Evolutionary conservation across 257 asterid species (phyloP).

Genomic region (Solanum etuberosum): DNA sequence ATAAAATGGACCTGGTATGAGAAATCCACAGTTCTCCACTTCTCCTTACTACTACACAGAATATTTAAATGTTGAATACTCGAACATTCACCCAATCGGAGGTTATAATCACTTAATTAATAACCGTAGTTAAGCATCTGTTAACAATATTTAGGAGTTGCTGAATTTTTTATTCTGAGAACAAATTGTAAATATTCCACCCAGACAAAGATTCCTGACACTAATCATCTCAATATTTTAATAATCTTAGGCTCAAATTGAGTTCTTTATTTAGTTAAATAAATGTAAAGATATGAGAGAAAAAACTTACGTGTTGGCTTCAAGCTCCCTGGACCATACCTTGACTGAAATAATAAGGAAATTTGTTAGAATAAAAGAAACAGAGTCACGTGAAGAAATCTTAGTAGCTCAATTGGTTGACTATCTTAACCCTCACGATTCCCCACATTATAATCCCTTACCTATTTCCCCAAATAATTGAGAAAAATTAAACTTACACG

Average conservation of each 20-base stretch:
- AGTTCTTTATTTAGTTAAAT: neutral
- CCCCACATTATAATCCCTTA: no score
- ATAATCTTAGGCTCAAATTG: neutral
- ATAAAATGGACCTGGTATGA: neutral
- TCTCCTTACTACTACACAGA: neutral
- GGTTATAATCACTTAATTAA: neutral
- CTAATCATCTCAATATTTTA: neutral
- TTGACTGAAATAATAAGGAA: neutral
- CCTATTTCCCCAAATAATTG: neutral
- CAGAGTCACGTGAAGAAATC: no score
- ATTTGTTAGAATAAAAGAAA: neutral
- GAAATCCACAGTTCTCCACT: neutral
- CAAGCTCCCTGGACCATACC: slow-evolving; percentile 19
- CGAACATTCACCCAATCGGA: neutral
- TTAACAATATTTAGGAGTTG: neutral
- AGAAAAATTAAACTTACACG: slow-evolving; percentile 4
- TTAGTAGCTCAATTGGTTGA: neutral
- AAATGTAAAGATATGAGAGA: neutral
- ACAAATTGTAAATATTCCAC: neutral
- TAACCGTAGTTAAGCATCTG: neutral
- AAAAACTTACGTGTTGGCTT: slow-evolving; percentile 7
- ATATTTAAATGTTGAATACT: neutral
- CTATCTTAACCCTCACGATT: no score
- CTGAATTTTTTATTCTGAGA: neutral
- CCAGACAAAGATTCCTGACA: neutral